A percentile compares a stretch with the other conserved stretches of the same genome.
Conservation (phyloP, 2,329 filamentous ascomycete species). For the Aureobasidium leucospermi region DNA sequence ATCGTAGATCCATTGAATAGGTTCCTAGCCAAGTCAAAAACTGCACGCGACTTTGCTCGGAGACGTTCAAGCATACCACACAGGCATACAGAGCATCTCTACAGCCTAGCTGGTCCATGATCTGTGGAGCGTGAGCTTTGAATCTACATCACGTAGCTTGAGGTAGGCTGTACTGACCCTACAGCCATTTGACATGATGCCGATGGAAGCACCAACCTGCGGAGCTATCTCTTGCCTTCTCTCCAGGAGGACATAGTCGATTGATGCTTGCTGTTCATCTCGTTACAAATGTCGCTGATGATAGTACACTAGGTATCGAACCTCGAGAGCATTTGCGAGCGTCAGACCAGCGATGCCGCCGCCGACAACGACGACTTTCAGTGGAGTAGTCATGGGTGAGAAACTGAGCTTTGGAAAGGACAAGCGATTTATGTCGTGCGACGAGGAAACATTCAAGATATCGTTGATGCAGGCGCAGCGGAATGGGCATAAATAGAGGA, state of each 20-base stretch:
- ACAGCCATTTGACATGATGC: conserved; percentile 35
- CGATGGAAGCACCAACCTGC: conserved; percentile 43
- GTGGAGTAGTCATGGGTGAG: not conserved
- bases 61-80: not conserved
- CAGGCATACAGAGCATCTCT: conserved; percentile 25
- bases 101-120: conserved; percentile 46
- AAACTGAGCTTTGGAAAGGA: not conserved
- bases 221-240: conserved; percentile 36
- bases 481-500: no score
- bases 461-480: no score
- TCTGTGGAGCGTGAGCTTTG: not conserved
- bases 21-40: not conserved
- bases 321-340: conserved; percentile 40
- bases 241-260: conserved; percentile 47
- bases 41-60: not conserved
- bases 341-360: conserved; percentile 44
- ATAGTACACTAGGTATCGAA: not conserved
- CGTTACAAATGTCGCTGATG: not conserved
- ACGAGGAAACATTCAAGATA: no score
- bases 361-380: conserved; percentile 40
- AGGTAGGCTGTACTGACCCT: conserved; percentile 21
- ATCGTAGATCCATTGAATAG: not conserved
- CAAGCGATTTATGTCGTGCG: no score
- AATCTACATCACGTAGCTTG: not conserved
- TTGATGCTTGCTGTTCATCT: conserved; percentile 23